Evolutionary conservation across 805 yeast species (phyloP), one percentile per base, ranked within the genome.

Genomic region (Nakazawaea molendinolei): DNA sequence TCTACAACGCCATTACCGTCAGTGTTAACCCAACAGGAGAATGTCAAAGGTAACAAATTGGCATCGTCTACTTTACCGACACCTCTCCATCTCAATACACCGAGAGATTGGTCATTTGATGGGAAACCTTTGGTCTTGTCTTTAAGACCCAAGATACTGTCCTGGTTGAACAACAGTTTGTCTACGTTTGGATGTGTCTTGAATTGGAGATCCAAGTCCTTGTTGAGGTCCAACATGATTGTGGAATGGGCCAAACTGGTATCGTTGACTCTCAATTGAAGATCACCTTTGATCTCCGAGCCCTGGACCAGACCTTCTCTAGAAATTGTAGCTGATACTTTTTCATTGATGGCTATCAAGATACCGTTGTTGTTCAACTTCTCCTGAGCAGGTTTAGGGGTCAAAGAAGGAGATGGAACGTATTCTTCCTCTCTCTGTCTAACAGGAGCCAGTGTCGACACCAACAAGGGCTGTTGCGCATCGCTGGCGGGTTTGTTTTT

Each of bases 161-260:
- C 57, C 10, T 70, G 55, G 30, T 71, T 67, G 58, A 90, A 92
- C 51, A 74, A 58, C 28, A 63, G 64, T 52, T 84, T 80, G 62
- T 92, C 97, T 46, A 92, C 94, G 55, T 90, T 89, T 44, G 98
- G 98, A 65, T 92, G 96, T 12, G 97, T 87, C 60, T 89, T 89
- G 66, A 74, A 92, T 53, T 81, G 87, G 44, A 63, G 75, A 25
- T 66, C 58, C 12, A 69, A 60, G 28, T 65, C 60, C 21, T 71
- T 69, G 16, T 60, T 65, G 28, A 77, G 67, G 28, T 64, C 57
- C 45, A 89, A 63, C 43, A 71, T 52, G 41, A 92, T 69, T 53
- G 73, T 74, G 38, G 86, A 73, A 47, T 71, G 72, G 10, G 94
- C 77, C 45, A 79, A 67, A 26, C 69, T 73, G n/a, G 82, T 65